Evolutionary conservation across 768 basidiomycete species (phyloP).

Genomic region (Lepiota subincarnata): DNA sequence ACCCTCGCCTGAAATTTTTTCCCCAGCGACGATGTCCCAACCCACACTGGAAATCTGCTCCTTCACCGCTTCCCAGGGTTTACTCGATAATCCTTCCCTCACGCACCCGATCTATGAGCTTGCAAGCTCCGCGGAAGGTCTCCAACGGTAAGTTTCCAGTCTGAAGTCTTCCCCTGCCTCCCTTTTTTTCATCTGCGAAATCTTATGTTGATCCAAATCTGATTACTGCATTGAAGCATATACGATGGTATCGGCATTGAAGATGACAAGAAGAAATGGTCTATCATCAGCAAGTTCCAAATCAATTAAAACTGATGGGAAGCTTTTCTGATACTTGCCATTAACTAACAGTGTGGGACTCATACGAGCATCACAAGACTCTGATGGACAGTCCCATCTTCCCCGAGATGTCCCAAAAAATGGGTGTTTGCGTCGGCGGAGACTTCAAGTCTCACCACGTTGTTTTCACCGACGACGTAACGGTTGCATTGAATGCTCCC

Average conservation of each 20-base stretch:
- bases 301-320: background rate
- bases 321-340: background rate
- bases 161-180: too few relatives aligned
- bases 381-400: background rate
- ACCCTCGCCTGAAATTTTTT: background rate
- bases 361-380: conserved; percentile 5
- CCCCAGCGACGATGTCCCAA: background rate
- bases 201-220: background rate
- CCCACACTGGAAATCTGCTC: conserved; percentile 1
- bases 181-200: background rate
- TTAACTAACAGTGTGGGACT: conserved; percentile 3
- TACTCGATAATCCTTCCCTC: background rate
- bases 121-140: background rate
- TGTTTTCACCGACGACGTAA: background rate
- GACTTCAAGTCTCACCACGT: background rate
- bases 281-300: background rate
- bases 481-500: conserved; percentile 1
- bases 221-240: background rate
- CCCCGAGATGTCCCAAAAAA: background rate
- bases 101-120: background rate
- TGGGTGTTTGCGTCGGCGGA: background rate
- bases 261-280: conserved; percentile 1
- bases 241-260: conserved; percentile 2
- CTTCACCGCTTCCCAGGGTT: conserved; percentile 2
- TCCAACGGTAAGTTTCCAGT: conserved; percentile 1